phyloP scores from a whole-genome alignment of 306 rosid species.

The Vigna hirtella region DNA sequence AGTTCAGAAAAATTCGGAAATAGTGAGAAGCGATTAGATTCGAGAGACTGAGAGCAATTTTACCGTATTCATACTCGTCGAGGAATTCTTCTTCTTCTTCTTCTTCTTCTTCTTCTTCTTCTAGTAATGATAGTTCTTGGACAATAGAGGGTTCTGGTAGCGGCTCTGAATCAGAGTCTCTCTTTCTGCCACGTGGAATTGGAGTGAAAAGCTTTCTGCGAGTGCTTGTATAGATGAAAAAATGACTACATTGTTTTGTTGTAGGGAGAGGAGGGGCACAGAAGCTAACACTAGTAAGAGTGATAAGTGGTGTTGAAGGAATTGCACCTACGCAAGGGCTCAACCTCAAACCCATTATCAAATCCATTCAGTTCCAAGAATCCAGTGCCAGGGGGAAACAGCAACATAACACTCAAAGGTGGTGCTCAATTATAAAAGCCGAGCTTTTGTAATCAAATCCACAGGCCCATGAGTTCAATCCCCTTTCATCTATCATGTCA shows the following conservation, averaged over 20 bases:
- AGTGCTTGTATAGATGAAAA: slow-evolving; percentile 34
- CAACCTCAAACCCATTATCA: slow-evolving; percentile 39
- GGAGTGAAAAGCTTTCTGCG: slow-evolving; percentile 35
- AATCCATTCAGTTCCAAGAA: slow-evolving; percentile 45
- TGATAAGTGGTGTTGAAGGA: slow-evolving; percentile 39
- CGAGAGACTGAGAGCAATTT: slow-evolving; percentile 7
- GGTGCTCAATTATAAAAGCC: not conserved
- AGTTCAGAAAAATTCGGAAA: not conserved
- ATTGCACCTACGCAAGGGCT: slow-evolving; percentile 33
- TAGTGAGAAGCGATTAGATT: not conserved
- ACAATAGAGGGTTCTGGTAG: slow-evolving; percentile 61
- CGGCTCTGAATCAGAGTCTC: slow-evolving; percentile 62
- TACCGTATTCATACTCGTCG: slow-evolving; percentile 44
- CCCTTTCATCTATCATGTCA: not conserved
- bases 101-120: slow-evolving; percentile 46
- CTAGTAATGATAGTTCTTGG: slow-evolving; percentile 58
- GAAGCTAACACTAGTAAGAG: slow-evolving; percentile 28
- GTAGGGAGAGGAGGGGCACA: slow-evolving; percentile 30
- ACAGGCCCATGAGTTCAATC: not conserved
- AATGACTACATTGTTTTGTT: slow-evolving; percentile 33
- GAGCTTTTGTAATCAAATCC: not conserved
- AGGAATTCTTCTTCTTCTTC: slow-evolving; percentile 27
- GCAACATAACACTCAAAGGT: not conserved
- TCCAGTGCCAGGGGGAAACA: not conserved
- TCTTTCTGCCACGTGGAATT: slow-evolving; percentile 50